Conservation (phyloP, 75 land plant species). For the Cunninghamia lanceolata region DNA sequence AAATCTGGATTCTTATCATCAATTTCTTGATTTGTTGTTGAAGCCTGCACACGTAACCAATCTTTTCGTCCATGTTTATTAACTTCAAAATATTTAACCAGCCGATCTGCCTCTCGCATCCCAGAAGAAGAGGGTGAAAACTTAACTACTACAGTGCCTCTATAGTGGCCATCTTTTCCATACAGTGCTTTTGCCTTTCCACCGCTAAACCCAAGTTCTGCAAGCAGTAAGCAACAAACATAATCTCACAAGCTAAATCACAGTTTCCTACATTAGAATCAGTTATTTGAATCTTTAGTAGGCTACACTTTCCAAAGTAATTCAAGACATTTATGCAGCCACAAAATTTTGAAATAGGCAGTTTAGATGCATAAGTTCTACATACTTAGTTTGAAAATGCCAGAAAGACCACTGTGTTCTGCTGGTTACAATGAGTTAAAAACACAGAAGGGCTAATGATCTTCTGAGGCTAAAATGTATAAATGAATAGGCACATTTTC, state of each 20-base stretch:
- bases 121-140: conserved; percentile 49
- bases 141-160: conserved; percentile 51
- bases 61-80: conserved; percentile 53
- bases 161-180: conserved; percentile 53
- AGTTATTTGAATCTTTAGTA: not conserved
- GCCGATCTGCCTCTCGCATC: conserved; percentile 46
- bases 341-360: not conserved
- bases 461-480: not conserved
- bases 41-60: conserved; percentile 46
- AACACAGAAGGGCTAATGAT: not conserved
- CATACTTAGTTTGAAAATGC: not conserved
- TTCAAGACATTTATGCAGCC: not conserved
- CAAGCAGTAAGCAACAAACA: conserved; percentile 11
- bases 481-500: not conserved
- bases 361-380: not conserved
- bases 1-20: conserved; percentile 46
- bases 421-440: not conserved
- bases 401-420: not conserved
- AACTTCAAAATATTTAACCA: conserved; percentile 48
- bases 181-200: conserved; percentile 63
- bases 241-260: not conserved
- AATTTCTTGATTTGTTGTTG: conserved; percentile 21
- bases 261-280: not conserved
- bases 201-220: conserved; percentile 58
- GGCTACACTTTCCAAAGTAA: not conserved